A percentile compares a stretch with the other conserved stretches of the same genome.
Conservation (phyloP, 2,329 filamentous ascomycete species). For the Exophiala aquamarina region DNA sequence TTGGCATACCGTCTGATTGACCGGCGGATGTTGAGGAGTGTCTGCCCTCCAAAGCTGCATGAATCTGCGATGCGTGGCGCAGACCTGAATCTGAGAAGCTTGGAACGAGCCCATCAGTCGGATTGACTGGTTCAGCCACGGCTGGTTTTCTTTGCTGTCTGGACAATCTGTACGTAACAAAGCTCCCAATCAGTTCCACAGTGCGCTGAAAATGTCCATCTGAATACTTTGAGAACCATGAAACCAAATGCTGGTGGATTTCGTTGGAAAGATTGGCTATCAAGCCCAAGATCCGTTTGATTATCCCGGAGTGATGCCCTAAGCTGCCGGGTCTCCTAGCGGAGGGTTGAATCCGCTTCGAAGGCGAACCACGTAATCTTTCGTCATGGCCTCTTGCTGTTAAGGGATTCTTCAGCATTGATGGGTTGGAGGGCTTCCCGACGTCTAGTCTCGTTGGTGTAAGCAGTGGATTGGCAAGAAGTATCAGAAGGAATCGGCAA, state of each 20-base stretch:
- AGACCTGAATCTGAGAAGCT: constrained; percentile 67
- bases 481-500: constrained; percentile 73
- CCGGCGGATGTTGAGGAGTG: constrained; percentile 53
- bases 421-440: constrained; percentile 12
- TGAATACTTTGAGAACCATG: constrained; percentile 74
- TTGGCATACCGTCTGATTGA: constrained; percentile 49
- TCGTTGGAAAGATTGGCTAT: constrained; percentile 72
- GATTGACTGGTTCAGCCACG: constrained; percentile 55
- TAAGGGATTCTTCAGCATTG: constrained; percentile 11
- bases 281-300: constrained; percentile 81
- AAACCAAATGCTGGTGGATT: constrained; percentile 74
- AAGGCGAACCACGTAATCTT: constrained; percentile 23
- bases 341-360: constrained; percentile 19
- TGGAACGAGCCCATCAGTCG: constrained; percentile 69
- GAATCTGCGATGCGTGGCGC: constrained; percentile 63
- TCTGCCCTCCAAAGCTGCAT: constrained; percentile 67
- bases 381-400: constrained; percentile 7
- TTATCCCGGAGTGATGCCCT: constrained; percentile 75
- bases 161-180: constrained; percentile 76
- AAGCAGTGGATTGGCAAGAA: constrained; percentile 76
- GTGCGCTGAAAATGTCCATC: constrained; percentile 66
- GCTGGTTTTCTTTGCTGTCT: constrained; percentile 61
- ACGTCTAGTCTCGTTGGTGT: constrained; percentile 29
- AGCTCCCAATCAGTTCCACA: constrained; percentile 76
- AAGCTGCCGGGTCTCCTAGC: constrained; percentile 40